Evolutionary conservation across 2,329 filamentous ascomycete genomes (phyloP), one percentile per base, ranked within the genome.

Genomic region (Ceratocystis papillata): DNA sequence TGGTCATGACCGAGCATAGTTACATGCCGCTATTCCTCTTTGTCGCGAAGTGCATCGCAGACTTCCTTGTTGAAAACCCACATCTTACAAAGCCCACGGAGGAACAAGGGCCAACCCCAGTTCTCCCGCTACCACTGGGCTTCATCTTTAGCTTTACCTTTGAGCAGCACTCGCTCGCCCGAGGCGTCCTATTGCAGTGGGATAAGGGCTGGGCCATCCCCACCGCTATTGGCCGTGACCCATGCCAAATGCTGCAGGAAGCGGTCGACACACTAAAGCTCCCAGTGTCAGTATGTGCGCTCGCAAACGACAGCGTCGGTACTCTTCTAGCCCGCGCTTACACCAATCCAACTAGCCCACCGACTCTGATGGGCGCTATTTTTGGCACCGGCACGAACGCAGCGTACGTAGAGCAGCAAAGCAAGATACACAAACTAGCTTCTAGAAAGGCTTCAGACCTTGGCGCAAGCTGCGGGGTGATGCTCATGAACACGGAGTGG

Each of bases 401-500:
- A 46, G 88, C 88, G 0, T 92, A 91, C 73, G 83, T 91, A 37
- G 89, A 92, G 77, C 87, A 86, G 73, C 76, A 90, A 70, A 84
- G 78, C 53, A 90, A 90, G 75, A 74, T 74, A 3, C 66, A 67
- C 30, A 48, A 44, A 3, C 37, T 20, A 8, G 37, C 44, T 10
- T n/a, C 10, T 20, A 45, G 25, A 22, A 72, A 78, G 64, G 74
- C 76, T 65, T 77, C 73, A 25, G 73, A 79, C 3, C 85, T 82
- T 68, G 84, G 87, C 72, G 78, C 76, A 62, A 81, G 78, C 1
- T 86, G 86, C 0, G 85, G 86, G 25, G 80, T 88, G 70, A 90
- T 91, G 87, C 85, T 91, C 68, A 80, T 92, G 72, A 92, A 91
- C 74, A 87, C 87, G 1, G 88, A 92, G 76, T 92, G 88, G 88